A percentile compares a stretch with the other conserved stretches of the same genome.
Evolutionary conservation across 768 basidiomycete genomes (phyloP).

Genomic region (Mycena belliarum): DNA sequence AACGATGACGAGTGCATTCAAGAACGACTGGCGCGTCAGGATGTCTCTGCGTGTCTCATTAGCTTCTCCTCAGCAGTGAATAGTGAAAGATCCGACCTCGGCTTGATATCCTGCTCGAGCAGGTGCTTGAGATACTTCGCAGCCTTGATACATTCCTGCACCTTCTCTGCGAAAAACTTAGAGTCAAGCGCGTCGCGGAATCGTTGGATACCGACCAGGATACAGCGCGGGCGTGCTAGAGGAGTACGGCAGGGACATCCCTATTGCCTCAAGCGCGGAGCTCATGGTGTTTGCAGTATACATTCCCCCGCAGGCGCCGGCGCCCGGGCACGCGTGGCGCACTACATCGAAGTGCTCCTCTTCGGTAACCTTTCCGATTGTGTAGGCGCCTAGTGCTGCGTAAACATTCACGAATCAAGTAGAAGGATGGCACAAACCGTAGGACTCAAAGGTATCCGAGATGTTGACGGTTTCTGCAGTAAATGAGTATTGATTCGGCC

Average conservation of each 20-base stretch:
- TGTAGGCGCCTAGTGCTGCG: slow-evolving; percentile 66
- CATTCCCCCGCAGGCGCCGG: slow-evolving; percentile 89
- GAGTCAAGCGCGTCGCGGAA: neutral
- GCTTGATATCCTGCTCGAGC: slow-evolving; percentile 79
- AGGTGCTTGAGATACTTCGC: slow-evolving; percentile 75
- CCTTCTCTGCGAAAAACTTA: slow-evolving; percentile 59
- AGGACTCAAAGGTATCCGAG: slow-evolving; percentile 83
- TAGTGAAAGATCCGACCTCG: slow-evolving; percentile 44
- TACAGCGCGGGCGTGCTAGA: slow-evolving; percentile 75
- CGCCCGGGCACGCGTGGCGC: slow-evolving; percentile 80
- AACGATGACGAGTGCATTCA: slow-evolving; percentile 82
- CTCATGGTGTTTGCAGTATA: slow-evolving; percentile 93
- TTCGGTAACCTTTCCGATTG: slow-evolving; percentile 75
- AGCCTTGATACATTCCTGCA: slow-evolving; percentile 78
- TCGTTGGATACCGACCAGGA: slow-evolving; percentile 54
- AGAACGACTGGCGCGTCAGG: slow-evolving; percentile 67
- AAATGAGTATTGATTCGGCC: neutral
- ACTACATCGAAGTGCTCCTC: slow-evolving; percentile 85
- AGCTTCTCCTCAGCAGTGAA: no score
- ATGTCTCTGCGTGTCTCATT: slow-evolving; percentile 47
- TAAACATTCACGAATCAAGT: neutral
- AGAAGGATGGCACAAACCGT: slow-evolving; percentile 46
- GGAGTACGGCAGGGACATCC: slow-evolving; percentile 85
- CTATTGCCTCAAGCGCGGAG: slow-evolving; percentile 78
- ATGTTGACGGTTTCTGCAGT: slow-evolving; percentile 61